These are phyloP conservation scores for Ceratobasidium sp. DNA, from an alignment of 1,284 basidiomycete genomes.

Conservation along the genomic window DNA sequence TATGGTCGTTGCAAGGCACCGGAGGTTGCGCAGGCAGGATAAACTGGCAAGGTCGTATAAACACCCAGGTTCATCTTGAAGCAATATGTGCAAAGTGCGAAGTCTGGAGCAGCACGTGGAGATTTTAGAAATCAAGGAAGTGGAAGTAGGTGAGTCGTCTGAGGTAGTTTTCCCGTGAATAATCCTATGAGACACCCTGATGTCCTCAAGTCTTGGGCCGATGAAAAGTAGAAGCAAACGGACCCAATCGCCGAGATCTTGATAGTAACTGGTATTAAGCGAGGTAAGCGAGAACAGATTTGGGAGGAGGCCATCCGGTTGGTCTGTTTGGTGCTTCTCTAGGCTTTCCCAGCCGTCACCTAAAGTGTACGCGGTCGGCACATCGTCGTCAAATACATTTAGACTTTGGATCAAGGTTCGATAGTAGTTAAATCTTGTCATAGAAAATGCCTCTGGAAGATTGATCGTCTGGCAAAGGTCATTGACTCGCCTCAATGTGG, in stretches of 20 bases:
- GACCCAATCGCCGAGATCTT: neutral
- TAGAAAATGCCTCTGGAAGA: neutral
- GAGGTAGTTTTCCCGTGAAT: neutral
- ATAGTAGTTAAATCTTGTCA: conserved; percentile 22
- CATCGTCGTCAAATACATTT: no score
- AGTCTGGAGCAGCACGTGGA: neutral
- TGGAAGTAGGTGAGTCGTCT: neutral
- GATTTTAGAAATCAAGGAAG: neutral
- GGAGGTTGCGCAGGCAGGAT: no score
- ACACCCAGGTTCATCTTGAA: no score
- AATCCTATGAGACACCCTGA: neutral
- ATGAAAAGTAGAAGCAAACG: neutral
- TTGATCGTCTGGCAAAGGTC: conserved; percentile 6
- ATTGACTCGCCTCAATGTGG: neutral
- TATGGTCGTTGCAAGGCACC: no score
- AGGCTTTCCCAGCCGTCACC: neutral
- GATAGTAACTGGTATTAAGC: neutral
- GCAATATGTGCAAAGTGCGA: no score
- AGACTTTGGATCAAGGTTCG: neutral
- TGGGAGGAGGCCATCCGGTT: neutral
- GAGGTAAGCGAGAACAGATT: neutral
- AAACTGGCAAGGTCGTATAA: no score
- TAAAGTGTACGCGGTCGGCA: neutral
- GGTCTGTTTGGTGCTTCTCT: neutral
- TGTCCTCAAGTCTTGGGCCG: neutral